Base-by-base conservation (phyloP, 2,329 filamentous ascomycete species). In the Monilinia aucupariae region DNA sequence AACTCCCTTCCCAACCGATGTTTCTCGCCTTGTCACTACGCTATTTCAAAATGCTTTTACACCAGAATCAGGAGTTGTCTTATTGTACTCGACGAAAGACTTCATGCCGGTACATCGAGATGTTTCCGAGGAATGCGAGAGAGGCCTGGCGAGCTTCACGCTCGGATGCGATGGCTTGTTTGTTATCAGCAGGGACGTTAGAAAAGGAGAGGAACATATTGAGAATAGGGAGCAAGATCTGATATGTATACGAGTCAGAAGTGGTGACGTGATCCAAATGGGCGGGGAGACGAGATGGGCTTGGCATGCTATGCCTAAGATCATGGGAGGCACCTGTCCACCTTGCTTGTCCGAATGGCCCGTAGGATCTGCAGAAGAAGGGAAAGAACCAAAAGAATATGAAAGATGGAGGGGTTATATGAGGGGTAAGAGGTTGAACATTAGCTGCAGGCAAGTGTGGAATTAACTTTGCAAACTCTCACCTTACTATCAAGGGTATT, bases 251-350 rank as follows among this genome's bases (percentile, higher is more conserved):
- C 80, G 89, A 32, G 79, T 97, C 39, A 81, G 88, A 39, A 96
- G 91, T 1, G 93, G 94, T 0, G 92, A 97, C 77, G 91, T 87
- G 1, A 86, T 97, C 1, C 92, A 96, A 73, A 97, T 99, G 93
- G 87, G 84, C 61, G 84, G 88, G 20, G 80, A 86, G 65, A 88
- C 90, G 3, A 81, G 93, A 56, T 96, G 91, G 76, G 92, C 92
- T 4, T 97, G 93, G 93, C 93, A 97, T 77, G 92, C 91, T 13
- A 92, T 97, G 34, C 93, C 93, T 6, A 96, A 92, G 74, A 87
- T 97, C 9, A 74, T 97, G 49, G 83, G 85, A 49, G 84, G 80
- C 0, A 96, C 91, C 0, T 97, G 92, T 76, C 92, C 93, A 0
- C 78, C 78, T 0, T 89, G 86, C 75, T 75, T 97, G 62, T 77